These are phyloP conservation scores for Rhizoclosmatium sp. DNA, from an alignment of 192 early-diverging fungal genomes.

Conservation along the genomic window DNA sequence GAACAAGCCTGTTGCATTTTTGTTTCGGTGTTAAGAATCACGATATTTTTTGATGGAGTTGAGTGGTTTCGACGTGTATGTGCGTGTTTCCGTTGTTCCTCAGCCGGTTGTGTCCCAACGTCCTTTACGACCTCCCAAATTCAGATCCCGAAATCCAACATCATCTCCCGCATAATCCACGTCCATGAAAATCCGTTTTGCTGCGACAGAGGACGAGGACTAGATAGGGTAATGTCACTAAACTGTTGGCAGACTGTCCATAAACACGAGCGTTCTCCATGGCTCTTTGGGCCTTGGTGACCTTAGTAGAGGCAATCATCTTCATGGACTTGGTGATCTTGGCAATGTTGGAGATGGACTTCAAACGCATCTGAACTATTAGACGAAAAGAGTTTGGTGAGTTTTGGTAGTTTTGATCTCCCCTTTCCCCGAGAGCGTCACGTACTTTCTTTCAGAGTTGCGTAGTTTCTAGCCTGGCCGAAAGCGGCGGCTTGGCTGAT, in stretches of 20 bases:
- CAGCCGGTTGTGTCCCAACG: no score
- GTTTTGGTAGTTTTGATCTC: neutral
- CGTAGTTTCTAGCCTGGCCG: constrained; percentile 35
- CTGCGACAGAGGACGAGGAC: no score
- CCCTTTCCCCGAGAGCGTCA: neutral
- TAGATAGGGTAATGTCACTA: constrained; percentile 27
- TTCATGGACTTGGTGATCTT: constrained; percentile 99
- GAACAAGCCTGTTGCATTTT: constrained; percentile 66
- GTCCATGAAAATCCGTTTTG: no score
- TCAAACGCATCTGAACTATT: constrained; percentile 71
- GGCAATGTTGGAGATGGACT: constrained; percentile 97
- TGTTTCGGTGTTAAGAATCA: neutral
- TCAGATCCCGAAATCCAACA: no score
- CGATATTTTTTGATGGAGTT: neutral
- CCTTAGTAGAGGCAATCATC: constrained; percentile 99
- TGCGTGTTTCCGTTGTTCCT: no score
- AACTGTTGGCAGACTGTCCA: constrained; percentile 69
- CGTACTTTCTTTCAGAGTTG: constrained; percentile 42
- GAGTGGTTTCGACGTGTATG: no score
- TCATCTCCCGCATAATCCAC: no score
- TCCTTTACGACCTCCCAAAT: no score
- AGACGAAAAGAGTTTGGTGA: neutral
- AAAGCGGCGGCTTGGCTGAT: neutral
- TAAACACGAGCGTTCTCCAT: constrained; percentile 90
- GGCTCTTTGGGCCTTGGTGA: constrained; percentile 83